phyloP scores from a whole-genome alignment of 2,329 filamentous ascomycete species.

The Aphanoascus verrucosus region DNA sequence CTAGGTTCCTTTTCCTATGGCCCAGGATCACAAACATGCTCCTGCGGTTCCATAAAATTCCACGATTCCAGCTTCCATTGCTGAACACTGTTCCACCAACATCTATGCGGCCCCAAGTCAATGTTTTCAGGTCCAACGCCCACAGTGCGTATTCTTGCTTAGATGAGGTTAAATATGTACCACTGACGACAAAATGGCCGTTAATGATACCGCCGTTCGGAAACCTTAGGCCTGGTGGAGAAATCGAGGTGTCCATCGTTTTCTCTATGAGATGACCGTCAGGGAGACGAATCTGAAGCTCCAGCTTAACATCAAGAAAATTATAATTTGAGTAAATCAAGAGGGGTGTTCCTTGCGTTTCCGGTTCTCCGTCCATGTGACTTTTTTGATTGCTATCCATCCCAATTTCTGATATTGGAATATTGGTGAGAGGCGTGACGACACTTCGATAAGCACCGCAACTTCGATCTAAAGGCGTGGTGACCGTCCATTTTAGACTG shows the following conservation, averaged over 20 bases:
- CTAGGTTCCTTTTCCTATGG: conserved; percentile 82
- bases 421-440: conserved; percentile 61
- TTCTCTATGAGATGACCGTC: conserved; percentile 79
- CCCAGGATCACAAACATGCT: conserved; percentile 95
- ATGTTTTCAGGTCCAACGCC: conserved; percentile 76
- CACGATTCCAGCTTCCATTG: conserved; percentile 95
- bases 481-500: conserved; percentile 90
- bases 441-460: conserved; percentile 96
- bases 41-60: conserved; percentile 81
- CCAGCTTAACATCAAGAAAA: conserved; percentile 91
- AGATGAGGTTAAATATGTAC: conserved; percentile 91
- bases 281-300: conserved; percentile 75
- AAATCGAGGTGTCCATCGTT: conserved; percentile 69
- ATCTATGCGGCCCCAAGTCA: conserved; percentile 94
- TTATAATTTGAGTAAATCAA: conserved; percentile 99
- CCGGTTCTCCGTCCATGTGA: conserved; percentile 27
- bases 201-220: conserved; percentile 94
- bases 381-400: conserved; percentile 30
- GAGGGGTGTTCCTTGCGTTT: conserved; percentile 53
- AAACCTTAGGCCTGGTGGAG: conserved; percentile 84
- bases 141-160: conserved; percentile 97
- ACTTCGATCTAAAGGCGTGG: conserved; percentile 73
- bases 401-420: conserved; percentile 37
- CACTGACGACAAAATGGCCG: conserved; percentile 92
- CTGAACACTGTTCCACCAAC: conserved; percentile 89